A percentile compares a stretch with the other conserved stretches of the same genome.
Evolutionary conservation across 441 rosid species (phyloP).

Genomic region (Corymbia calophylla): DNA sequence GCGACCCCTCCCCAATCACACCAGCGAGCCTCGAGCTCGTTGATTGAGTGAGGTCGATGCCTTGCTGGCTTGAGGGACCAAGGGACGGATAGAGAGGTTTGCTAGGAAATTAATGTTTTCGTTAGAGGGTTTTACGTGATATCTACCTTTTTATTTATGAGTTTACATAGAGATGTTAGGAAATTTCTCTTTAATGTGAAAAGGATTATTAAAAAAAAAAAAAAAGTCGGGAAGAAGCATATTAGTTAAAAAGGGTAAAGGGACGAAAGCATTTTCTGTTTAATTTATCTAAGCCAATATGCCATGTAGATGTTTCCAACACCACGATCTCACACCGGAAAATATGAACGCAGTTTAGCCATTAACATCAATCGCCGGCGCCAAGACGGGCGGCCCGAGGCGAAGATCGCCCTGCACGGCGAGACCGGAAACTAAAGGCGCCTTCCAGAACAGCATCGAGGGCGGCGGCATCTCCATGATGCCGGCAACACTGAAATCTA

Average conservation of each 20-base stretch:
- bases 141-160: not conserved
- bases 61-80: too few species aligned
- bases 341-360: not conserved
- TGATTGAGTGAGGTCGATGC: too few species aligned
- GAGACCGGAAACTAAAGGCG: not conserved
- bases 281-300: not conserved
- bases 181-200: not conserved
- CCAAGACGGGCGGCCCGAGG: not conserved
- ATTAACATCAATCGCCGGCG: not conserved
- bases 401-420: not conserved
- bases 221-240: not conserved
- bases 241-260: not conserved
- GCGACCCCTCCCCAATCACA: too few species aligned
- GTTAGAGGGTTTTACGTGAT: too few species aligned
- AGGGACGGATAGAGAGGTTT: too few species aligned
- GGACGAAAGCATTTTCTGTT: not conserved
- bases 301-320: not conserved
- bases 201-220: not conserved
- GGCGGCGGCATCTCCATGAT: not conserved
- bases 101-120: too few species aligned
- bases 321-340: not conserved
- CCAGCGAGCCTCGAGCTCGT: too few species aligned
- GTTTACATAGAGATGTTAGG: not conserved
- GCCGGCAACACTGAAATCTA: not conserved
- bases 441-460: not conserved